Evolutionary conservation across 2,329 filamentous ascomycete genomes (phyloP), one percentile per base, ranked within the genome.

Genomic region (Alternaria sp.): DNA sequence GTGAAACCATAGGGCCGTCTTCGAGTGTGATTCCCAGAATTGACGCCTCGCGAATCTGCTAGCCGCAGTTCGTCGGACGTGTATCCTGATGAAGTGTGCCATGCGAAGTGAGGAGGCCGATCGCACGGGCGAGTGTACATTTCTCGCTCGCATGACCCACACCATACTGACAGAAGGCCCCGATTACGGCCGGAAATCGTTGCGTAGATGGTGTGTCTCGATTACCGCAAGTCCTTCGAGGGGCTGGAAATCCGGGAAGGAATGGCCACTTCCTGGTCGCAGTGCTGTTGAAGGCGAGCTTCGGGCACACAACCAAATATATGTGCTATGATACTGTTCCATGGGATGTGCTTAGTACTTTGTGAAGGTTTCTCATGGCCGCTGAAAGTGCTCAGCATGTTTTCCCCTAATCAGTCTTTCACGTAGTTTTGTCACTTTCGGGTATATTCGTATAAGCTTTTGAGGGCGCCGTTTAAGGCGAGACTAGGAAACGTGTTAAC

Each of bases 21-120:
- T 39, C 29, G 36, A 49, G 31, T 31, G n/a, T 55, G 23, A 28
- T 36, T 26, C 31, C 21, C 17, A 13, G 13, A 28, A 21, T 37
- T 14, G n/a, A 56, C 50, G 50, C 37, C 51, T 60, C 48, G 17
- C 36, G 11, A 33, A 23, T 36, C 36, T 51, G 50, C 17, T 44
- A 24, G 40, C 44, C 14, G 42, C 55, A 52, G 49, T 56, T 29
- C 26, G 51, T 61, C 56, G 58, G 37, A 53, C n/a, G 44, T 57
- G 49, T 61, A 60, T 51, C 42, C 50, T 28, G 51, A 61, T 68
- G 31, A 34, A 66, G 66, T 48, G 39, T 51, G 17, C 40, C 56
- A 45, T 62, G 62, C 57, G 57, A 56, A 34, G 24, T 51, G 56
- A 54, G 58, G 26, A 37, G 51, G 42, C 34, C 46, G 50, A 59